Evolutionary conservation across 2,329 filamentous ascomycete genomes (phyloP).

Genomic region (Monosporascus sp.): DNA sequence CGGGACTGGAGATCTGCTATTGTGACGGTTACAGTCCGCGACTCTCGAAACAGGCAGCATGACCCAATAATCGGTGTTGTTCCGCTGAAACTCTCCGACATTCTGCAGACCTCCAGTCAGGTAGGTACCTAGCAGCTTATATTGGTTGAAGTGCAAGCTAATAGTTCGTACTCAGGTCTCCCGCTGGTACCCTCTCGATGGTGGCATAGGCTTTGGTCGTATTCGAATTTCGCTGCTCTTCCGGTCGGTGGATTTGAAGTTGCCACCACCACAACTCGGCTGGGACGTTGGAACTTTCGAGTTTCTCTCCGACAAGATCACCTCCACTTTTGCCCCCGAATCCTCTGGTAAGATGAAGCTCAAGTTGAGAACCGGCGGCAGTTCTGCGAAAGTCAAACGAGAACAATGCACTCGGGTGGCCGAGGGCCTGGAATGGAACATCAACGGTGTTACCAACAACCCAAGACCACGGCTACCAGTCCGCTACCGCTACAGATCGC

Average conservation of each 20-base stretch:
- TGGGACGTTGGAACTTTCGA: slow-evolving; percentile 97
- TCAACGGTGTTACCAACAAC: slow-evolving; percentile 36
- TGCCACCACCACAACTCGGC: slow-evolving; percentile 80
- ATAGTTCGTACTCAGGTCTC: slow-evolving; percentile 38
- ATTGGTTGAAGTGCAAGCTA: neutral
- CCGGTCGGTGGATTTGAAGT: slow-evolving; percentile 77
- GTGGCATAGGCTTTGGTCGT: slow-evolving; percentile 86
- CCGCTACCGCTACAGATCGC: slow-evolving; percentile 83
- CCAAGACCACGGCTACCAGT: slow-evolving; percentile 71
- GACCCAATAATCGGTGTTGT: slow-evolving; percentile 93
- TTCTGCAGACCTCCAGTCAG: slow-evolving; percentile 84
- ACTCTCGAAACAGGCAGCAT: slow-evolving; percentile 84
- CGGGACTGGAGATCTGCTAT: slow-evolving; percentile 89
- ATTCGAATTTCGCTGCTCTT: slow-evolving; percentile 85
- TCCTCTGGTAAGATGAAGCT: slow-evolving; percentile 66
- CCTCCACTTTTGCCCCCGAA: slow-evolving; percentile 47
- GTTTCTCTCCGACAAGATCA: slow-evolving; percentile 68
- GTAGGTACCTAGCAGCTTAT: slow-evolving; percentile 14
- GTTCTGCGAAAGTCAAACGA: slow-evolving; percentile 63
- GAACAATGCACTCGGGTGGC: slow-evolving; percentile 58
- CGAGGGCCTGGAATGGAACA: slow-evolving; percentile 44
- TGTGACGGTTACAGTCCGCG: slow-evolving; percentile 81
- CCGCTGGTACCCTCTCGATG: slow-evolving; percentile 93
- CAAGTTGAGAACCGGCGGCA: slow-evolving; percentile 78
- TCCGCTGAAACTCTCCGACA: slow-evolving; percentile 77